phyloP scores from a whole-genome alignment of 768 basidiomycete genomes.

The Boletus pseudopeckii region DNA sequence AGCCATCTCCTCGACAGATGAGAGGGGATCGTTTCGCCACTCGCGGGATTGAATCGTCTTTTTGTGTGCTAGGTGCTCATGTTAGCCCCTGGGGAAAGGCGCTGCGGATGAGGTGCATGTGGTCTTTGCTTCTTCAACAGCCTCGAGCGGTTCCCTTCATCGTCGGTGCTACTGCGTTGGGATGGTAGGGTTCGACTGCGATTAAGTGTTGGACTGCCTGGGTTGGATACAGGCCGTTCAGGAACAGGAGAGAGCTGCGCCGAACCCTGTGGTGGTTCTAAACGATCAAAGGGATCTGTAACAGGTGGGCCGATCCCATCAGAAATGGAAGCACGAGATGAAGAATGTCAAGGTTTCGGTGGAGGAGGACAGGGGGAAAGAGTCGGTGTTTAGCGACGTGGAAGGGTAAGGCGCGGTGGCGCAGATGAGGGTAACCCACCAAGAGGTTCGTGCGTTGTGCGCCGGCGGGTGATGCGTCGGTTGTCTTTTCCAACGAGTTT shows the following conservation, averaged over 20 bases:
- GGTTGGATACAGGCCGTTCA: conserved; percentile 39
- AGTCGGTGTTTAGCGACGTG: conserved; percentile 26
- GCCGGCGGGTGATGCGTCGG: conserved; percentile 48
- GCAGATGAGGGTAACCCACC: conserved; percentile 35
- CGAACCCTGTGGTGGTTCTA: conserved; percentile 26
- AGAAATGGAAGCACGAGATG: conserved; percentile 6
- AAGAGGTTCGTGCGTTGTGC: conserved; percentile 51
- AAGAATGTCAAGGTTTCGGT: not conserved
- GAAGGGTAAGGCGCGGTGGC: conserved; percentile 28
- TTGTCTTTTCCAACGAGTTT: conserved; percentile 43
- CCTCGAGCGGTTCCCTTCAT: conserved; percentile 37
- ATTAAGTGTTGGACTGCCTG: conserved; percentile 33
- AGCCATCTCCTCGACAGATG: conserved; percentile 19
- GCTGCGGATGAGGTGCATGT: conserved; percentile 32
- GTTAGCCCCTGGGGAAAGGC: conserved; percentile 19
- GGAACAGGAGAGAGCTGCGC: conserved; percentile 46
- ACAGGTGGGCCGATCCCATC: conserved; percentile 9
- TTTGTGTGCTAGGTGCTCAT: conserved; percentile 18
- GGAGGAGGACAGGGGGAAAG: conserved; percentile 10
- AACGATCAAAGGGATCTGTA: conserved; percentile 19
- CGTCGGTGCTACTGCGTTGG: conserved; percentile 24
- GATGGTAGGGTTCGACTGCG: conserved; percentile 66
- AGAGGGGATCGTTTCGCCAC: conserved; percentile 7
- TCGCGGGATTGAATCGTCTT: not conserved
- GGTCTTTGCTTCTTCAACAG: conserved; percentile 53